Evolutionary conservation across 352 stramenopile genomes (phyloP).

Genomic region (Globisporangium paroecandrum): DNA sequence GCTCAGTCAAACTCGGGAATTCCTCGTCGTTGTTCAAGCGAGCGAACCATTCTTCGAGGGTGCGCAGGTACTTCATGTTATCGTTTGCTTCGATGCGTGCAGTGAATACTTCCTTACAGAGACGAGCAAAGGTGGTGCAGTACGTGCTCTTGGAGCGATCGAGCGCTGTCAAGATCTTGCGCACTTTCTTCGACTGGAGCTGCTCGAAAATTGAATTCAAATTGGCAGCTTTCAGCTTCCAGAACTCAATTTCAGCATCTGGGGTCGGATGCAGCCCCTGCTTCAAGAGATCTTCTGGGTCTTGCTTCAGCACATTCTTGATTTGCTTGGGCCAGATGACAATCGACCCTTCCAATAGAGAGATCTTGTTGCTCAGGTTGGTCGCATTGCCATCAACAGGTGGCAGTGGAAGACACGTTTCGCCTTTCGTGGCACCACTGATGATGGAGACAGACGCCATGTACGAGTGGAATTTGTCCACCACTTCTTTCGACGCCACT

Average conservation of each 20-base stretch:
- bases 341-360: constrained; percentile 96
- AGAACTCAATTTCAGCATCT: constrained; percentile 97
- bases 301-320: constrained; percentile 97
- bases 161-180: constrained; percentile 92
- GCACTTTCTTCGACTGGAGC: constrained; percentile 91
- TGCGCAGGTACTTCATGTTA: constrained; percentile 97
- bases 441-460: constrained; percentile 96
- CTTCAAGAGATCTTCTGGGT: constrained; percentile 96
- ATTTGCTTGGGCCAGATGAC: constrained; percentile 99
- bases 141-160: constrained; percentile 97
- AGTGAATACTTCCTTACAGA: constrained; percentile 97
- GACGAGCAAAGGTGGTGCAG: constrained; percentile 93
- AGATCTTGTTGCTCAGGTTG: constrained; percentile 91
- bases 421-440: constrained; percentile 95
- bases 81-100: constrained; percentile 96
- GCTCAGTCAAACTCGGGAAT: constrained; percentile 87
- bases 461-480: constrained; percentile 97
- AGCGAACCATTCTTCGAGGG: constrained; percentile 96
- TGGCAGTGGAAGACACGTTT: constrained; percentile 95
- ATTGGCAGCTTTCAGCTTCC: constrained; percentile 96
- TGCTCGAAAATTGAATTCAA: constrained; percentile 96
- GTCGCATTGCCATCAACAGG: constrained; percentile 83
- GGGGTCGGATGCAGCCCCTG: constrained; percentile 95
- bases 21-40: constrained; percentile 95
- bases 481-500: constrained; percentile 95